Percentiles rank a stretch among this genome's conserved stretches.
Evolutionary conservation across 306 rosid genomes (phyloP).

Genomic region (Dalbergia cochinchinensis): DNA sequence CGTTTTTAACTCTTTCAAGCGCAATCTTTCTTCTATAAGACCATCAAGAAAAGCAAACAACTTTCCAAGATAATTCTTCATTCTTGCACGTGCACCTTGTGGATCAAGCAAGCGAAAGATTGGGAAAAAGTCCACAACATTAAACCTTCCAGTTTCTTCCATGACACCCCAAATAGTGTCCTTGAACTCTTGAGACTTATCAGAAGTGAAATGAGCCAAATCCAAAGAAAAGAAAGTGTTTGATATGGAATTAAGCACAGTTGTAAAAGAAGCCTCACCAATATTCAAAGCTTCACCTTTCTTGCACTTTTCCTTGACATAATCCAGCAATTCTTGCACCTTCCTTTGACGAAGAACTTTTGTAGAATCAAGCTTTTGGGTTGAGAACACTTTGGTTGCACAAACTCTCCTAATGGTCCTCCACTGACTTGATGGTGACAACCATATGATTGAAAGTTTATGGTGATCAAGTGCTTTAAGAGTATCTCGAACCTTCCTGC

Average conservation of each 20-base stretch:
- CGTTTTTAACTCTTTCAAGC: neutral
- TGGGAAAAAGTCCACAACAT: conserved; percentile 26
- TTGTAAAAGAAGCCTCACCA: conserved; percentile 15
- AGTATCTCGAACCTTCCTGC: neutral
- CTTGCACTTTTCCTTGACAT: neutral
- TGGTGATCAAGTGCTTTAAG: conserved; percentile 25
- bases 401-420: conserved; percentile 5
- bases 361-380: neutral
- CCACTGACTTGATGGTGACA: conserved; percentile 9
- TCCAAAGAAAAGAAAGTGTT: conserved; percentile 27
- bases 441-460: neutral
- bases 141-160: conserved; percentile 35
- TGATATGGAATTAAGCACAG: conserved; percentile 26
- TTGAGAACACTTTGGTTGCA: conserved; percentile 18
- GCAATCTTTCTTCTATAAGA: conserved; percentile 12
- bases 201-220: conserved; percentile 20
- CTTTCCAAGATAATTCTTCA: neutral
- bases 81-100: conserved; percentile 1
- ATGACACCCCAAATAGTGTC: neutral
- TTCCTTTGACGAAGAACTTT: conserved; percentile 3
- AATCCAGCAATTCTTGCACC: neutral
- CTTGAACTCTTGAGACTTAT: conserved; percentile 29
- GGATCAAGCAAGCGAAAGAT: neutral
- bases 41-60: neutral
- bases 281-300: conserved; percentile 29